A percentile compares a stretch with the other conserved stretches of the same genome.
phyloP scores from a whole-genome alignment of 805 yeast genomes.

The Spathaspora arborariae region DNA sequence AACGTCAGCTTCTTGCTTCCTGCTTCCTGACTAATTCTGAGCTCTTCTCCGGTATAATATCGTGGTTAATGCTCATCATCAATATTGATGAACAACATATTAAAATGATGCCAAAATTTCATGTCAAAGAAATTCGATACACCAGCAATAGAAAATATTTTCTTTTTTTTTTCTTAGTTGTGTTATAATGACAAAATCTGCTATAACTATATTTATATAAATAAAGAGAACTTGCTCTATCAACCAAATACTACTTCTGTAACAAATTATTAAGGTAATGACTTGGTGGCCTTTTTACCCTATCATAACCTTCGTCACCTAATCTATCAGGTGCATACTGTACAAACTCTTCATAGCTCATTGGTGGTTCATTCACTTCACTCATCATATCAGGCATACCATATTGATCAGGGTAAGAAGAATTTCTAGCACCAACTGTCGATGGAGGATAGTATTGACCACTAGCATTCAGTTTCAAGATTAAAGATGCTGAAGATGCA shows the following conservation, averaged over 20 bases:
- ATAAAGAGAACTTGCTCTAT: background rate
- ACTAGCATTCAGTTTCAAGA: background rate
- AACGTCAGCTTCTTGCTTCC: too few species aligned
- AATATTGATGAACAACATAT: too few species aligned
- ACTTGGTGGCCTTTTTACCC: constrained; percentile 43
- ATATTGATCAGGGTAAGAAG: background rate
- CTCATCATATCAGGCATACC: background rate
- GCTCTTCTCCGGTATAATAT: too few species aligned
- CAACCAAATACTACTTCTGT: constrained; percentile 11
- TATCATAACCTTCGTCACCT: background rate
- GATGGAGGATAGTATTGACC: background rate
- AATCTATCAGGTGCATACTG: background rate
- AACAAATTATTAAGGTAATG: constrained; percentile 44
- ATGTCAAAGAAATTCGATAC: too few species aligned
- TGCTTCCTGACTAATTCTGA: too few species aligned
- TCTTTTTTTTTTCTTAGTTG: too few species aligned
- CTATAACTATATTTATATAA: background rate
- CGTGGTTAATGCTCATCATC: too few species aligned
- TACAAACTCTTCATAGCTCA: background rate
- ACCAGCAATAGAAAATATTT: too few species aligned
- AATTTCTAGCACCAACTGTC: background rate
- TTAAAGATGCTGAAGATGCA: background rate
- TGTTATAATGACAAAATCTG: too few species aligned
- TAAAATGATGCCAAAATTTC: too few species aligned
- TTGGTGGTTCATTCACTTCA: background rate